These are phyloP conservation scores for Kalaharituber pfeilii DNA, from an alignment of 2,329 filamentous ascomycete species.

Conservation along the genomic window DNA sequence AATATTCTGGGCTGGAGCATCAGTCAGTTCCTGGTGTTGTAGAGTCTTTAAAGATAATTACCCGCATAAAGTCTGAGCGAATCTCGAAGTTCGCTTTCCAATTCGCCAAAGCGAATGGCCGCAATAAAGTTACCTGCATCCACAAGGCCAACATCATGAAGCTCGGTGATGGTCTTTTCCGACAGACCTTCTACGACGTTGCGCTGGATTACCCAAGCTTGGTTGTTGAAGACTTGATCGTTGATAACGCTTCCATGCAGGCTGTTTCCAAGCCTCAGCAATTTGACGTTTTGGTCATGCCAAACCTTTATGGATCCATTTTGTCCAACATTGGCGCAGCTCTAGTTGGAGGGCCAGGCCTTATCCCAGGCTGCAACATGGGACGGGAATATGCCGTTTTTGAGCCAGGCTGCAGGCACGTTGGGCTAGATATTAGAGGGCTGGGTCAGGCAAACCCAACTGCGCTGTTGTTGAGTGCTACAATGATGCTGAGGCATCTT, in stretches of 20 bases:
- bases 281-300: constrained; percentile 99
- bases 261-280: constrained; percentile 90
- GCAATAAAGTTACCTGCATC: constrained; percentile 98
- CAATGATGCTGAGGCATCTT: constrained; percentile 94
- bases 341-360: constrained; percentile 87
- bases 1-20: constrained; percentile 98
- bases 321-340: constrained; percentile 97
- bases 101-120: constrained; percentile 95
- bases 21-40: constrained; percentile 92
- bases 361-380: constrained; percentile 99
- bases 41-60: constrained; percentile 99
- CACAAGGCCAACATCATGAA: constrained; percentile 99
- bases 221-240: constrained; percentile 97
- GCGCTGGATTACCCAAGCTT: constrained; percentile 91
- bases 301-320: constrained; percentile 97
- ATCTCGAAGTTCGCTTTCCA: constrained; percentile 98
- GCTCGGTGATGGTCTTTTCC: constrained; percentile 96
- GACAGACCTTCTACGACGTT: constrained; percentile 85
- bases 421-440: constrained; percentile 98
- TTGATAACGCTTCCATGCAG: constrained; percentile 99
- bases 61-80: constrained; percentile 96
- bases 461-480: constrained; percentile 80
- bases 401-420: constrained; percentile 97
- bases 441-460: constrained; percentile 99
- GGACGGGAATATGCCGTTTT: constrained; percentile 95